Percentiles rank a stretch among this genome's conserved stretches.
These are phyloP conservation scores for Apiospora phragmitis DNA, from an alignment of 2,329 filamentous ascomycete genomes.

Conservation along the genomic window DNA sequence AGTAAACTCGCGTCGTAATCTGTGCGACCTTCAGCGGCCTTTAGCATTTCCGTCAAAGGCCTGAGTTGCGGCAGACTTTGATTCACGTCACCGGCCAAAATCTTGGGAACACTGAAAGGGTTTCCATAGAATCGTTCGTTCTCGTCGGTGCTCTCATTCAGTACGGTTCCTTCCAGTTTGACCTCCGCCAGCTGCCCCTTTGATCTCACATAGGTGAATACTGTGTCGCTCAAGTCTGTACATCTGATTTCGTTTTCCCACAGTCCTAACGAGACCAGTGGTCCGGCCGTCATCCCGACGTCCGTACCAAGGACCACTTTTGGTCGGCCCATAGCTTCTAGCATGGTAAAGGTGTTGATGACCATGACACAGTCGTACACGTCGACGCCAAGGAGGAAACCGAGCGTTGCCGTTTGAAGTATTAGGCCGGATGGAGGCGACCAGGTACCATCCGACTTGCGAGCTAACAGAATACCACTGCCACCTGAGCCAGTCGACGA, in stretches of 20 bases:
- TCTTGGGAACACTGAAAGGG: constrained; percentile 53
- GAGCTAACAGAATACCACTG: constrained; percentile 81
- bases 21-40: constrained; percentile 79
- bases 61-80: constrained; percentile 55
- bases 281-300: constrained; percentile 74
- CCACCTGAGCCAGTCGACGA: constrained; percentile 81
- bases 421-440: constrained; percentile 89
- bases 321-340: constrained; percentile 81
- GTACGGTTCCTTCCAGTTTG: constrained; percentile 56
- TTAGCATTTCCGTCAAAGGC: constrained; percentile 78
- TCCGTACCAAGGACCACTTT: constrained; percentile 81
- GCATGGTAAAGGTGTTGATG: constrained; percentile 81
- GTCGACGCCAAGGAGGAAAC: constrained; percentile 88
- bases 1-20: constrained; percentile 72
- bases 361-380: constrained; percentile 95
- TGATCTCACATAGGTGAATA: constrained; percentile 60
- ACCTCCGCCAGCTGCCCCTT: constrained; percentile 56
- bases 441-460: constrained; percentile 85
- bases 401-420: constrained; percentile 84
- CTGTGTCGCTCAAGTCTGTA: constrained; percentile 54
- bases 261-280: constrained; percentile 59
- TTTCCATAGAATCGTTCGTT: constrained; percentile 60
- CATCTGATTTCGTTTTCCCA: constrained; percentile 52
- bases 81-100: constrained; percentile 57
- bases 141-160: constrained; percentile 58